Percentiles rank a stretch among this genome's conserved stretches.
Conservation (phyloP, 2,329 filamentous ascomycete genomes). For the Nemania sp. region DNA sequence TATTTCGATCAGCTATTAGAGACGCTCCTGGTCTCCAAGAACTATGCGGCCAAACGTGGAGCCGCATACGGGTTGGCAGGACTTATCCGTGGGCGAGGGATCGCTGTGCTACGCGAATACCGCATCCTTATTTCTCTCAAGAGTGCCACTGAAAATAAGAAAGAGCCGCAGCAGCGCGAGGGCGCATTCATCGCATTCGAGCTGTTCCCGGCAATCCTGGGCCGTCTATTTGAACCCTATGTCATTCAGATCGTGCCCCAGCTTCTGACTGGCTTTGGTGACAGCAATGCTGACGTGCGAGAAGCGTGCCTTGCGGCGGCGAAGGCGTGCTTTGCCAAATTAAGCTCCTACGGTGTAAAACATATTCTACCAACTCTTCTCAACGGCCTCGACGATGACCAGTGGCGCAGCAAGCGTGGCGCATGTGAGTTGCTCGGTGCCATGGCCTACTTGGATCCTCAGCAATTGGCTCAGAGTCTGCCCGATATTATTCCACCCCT, state of each 20-base stretch:
- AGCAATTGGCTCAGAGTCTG: conserved; percentile 88
- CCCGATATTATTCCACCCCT: conserved; percentile 97
- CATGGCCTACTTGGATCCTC: conserved; percentile 97
- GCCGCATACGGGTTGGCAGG: conserved; percentile 94
- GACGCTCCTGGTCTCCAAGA: conserved; percentile 82
- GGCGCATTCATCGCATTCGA: conserved; percentile 90
- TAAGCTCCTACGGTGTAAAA: conserved; percentile 96
- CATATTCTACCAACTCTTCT: conserved; percentile 89
- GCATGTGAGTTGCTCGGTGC: conserved; percentile 95
- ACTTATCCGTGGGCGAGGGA: conserved; percentile 84
- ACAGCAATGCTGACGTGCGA: conserved; percentile 84
- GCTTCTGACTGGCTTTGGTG: conserved; percentile 85
- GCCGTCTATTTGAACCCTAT: conserved; percentile 91
- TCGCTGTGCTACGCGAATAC: conserved; percentile 79
- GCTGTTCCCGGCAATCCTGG: conserved; percentile 82
- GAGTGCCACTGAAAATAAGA: conserved; percentile 91
- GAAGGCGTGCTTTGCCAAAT: conserved; percentile 88
- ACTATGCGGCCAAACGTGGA: conserved; percentile 89
- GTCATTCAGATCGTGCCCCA: conserved; percentile 95
- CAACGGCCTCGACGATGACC: conserved; percentile 88
- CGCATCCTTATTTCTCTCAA: conserved; percentile 82
- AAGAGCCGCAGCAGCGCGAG: conserved; percentile 85
- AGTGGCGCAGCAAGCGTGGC: conserved; percentile 98
- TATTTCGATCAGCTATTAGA: conserved; percentile 84
- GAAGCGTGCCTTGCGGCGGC: conserved; percentile 91